Percentiles rank a stretch among this genome's conserved stretches.
These are phyloP conservation scores for Clavariopsis aquatica DNA, from an alignment of 495 filamentous ascomycete genomes.

Conservation along the genomic window DNA sequence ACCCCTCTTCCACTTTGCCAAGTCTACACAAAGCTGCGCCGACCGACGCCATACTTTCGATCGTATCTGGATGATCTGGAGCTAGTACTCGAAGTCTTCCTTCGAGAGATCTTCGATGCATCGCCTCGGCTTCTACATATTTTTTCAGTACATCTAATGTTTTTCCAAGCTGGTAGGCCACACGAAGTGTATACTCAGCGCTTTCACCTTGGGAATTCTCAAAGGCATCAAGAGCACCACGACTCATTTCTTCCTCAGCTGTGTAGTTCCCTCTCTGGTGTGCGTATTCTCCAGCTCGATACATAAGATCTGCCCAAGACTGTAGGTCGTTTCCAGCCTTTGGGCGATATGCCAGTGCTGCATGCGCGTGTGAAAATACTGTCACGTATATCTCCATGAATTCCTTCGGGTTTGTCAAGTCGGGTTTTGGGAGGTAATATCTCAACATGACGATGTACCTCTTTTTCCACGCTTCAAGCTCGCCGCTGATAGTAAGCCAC, in stretches of 20 bases:
- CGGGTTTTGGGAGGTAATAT: conserved; percentile 45
- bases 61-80: conserved; percentile 1
- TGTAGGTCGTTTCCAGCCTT: conserved; percentile 22
- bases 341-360: conserved; percentile 11
- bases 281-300: conserved; percentile 13
- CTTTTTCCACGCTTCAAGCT: conserved; percentile 48
- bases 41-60: background rate
- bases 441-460: conserved; percentile 45
- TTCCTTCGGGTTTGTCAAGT: conserved; percentile 13
- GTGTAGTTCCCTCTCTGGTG: background rate
- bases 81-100: conserved; percentile 11
- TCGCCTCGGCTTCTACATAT: conserved; percentile 3
- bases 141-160: background rate
- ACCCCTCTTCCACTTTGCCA: background rate
- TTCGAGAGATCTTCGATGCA: background rate
- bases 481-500: conserved; percentile 48
- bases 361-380: conserved; percentile 35
- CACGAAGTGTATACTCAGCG: background rate
- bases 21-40: background rate
- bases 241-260: conserved; percentile 15
- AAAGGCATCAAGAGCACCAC: background rate
- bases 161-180: background rate
- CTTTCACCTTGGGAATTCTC: conserved; percentile 1
- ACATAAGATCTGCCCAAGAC: conserved; percentile 21
- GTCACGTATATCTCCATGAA: conserved; percentile 37